phyloP scores from a whole-genome alignment of 2,329 filamentous ascomycete genomes.

The Zasmidium angulare region DNA sequence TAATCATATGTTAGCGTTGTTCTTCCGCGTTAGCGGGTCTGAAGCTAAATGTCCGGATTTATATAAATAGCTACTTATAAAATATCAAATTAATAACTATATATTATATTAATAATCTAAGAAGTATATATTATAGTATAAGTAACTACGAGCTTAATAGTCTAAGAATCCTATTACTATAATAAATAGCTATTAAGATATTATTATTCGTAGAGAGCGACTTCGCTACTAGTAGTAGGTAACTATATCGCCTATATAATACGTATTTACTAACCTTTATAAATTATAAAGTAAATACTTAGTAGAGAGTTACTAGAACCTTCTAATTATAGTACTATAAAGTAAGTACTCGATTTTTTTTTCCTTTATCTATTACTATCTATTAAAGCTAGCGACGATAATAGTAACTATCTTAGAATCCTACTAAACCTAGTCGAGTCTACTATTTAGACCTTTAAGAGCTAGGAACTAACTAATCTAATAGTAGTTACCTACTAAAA shows the following conservation, averaged over 20 bases:
- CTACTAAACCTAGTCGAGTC: background rate
- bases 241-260: background rate
- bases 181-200: background rate
- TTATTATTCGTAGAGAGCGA: background rate
- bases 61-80: background rate
- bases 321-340: background rate
- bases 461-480: background rate
- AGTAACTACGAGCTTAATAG: background rate
- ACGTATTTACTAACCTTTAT: background rate
- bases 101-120: background rate
- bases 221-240: background rate
- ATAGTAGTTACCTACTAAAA: background rate
- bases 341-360: background rate
- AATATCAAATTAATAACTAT: background rate
- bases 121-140: background rate
- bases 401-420: background rate
- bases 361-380: background rate
- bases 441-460: background rate
- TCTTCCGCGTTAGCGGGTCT: background rate
- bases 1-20: too few relatives aligned
- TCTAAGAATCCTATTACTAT: background rate
- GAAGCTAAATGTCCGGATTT: background rate
- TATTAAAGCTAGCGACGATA: background rate
- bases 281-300: background rate
- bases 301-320: background rate